Evolutionary conservation across 768 basidiomycete genomes (phyloP).

Genomic region (Amanita subjunquillea): DNA sequence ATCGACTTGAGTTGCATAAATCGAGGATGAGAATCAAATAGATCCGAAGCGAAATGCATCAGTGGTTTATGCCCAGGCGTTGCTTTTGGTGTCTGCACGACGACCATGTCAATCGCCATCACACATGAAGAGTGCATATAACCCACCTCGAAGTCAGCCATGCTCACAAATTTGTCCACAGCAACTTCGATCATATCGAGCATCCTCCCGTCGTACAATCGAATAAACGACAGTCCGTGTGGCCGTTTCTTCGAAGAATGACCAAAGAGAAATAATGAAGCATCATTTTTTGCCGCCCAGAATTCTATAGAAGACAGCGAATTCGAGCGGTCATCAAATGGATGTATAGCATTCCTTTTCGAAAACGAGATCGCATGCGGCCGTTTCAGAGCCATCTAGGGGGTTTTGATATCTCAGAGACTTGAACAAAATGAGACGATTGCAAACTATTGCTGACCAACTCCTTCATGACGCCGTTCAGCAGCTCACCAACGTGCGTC

Average conservation of each 20-base stretch:
- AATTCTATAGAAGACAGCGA: conserved; percentile 68
- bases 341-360: conserved; percentile 85
- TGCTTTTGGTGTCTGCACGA: conserved; percentile 68
- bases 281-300: conserved; percentile 92
- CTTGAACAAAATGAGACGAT: neutral
- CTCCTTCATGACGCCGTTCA: conserved; percentile 80
- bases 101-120: neutral
- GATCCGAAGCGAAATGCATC: conserved; percentile 91
- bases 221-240: conserved; percentile 71
- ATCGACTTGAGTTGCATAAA: conserved; percentile 88
- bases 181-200: conserved; percentile 96
- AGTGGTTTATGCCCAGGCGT: conserved; percentile 85
- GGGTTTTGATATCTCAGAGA: neutral
- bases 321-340: conserved; percentile 68
- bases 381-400: conserved; percentile 87
- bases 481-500: conserved; percentile 72
- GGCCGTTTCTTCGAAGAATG: conserved; percentile 94
- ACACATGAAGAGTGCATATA: neutral
- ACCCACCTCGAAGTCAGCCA: conserved; percentile 77
- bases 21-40: conserved; percentile 92
- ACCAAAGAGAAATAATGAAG: conserved; percentile 81
- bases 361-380: conserved; percentile 88
- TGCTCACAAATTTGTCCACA: conserved; percentile 68
- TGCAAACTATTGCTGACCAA: conserved; percentile 43
- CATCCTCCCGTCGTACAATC: conserved; percentile 79